A percentile compares a stretch with the other conserved stretches of the same genome.
These are phyloP conservation scores for Trichoderma sp. DNA, from an alignment of 2,329 filamentous ascomycete species.

Conservation along the genomic window DNA sequence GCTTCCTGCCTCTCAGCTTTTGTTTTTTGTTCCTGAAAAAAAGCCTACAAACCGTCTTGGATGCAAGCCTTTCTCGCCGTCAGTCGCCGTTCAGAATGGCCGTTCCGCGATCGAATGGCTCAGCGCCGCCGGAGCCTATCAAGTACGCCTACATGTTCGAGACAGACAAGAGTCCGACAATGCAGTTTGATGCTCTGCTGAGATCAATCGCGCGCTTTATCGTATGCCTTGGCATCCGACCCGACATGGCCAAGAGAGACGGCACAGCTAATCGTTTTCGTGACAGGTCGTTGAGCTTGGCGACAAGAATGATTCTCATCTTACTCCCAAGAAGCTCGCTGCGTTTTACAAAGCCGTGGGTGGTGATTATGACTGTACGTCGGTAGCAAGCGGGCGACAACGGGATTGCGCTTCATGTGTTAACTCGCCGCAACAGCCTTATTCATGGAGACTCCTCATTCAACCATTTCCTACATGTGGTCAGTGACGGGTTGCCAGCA, in stretches of 20 bases:
- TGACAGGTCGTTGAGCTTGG: slow-evolving; percentile 55
- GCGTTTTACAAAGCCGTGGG: slow-evolving; percentile 73
- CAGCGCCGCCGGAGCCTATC: slow-evolving; percentile 28
- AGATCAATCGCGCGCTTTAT: slow-evolving; percentile 67
- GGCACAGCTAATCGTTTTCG: slow-evolving; percentile 21
- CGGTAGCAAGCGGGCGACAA: neutral
- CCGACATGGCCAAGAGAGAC: neutral
- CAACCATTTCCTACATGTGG: slow-evolving; percentile 87
- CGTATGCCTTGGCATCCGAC: slow-evolving; percentile 47
- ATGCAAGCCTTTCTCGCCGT: slow-evolving; percentile 11
- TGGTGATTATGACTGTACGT: slow-evolving; percentile 67
- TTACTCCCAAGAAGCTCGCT: slow-evolving; percentile 70
- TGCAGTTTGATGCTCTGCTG: slow-evolving; percentile 64
- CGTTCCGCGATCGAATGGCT: slow-evolving; percentile 25
- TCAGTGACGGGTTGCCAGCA: slow-evolving; percentile 88
- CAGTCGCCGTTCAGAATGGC: slow-evolving; percentile 23
- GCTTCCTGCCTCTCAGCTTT: neutral
- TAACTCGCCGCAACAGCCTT: slow-evolving; percentile 48
- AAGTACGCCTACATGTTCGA: slow-evolving; percentile 67
- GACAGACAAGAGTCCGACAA: slow-evolving; percentile 64
- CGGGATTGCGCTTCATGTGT: neutral
- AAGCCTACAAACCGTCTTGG: neutral
- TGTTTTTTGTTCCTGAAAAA: neutral
- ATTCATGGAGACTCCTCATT: slow-evolving; percentile 71
- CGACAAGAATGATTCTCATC: slow-evolving; percentile 49